A percentile compares a stretch with the other conserved stretches of the same genome.
Evolutionary conservation across 495 filamentous ascomycete species (phyloP).

Genomic region (Viridothelium virens): DNA sequence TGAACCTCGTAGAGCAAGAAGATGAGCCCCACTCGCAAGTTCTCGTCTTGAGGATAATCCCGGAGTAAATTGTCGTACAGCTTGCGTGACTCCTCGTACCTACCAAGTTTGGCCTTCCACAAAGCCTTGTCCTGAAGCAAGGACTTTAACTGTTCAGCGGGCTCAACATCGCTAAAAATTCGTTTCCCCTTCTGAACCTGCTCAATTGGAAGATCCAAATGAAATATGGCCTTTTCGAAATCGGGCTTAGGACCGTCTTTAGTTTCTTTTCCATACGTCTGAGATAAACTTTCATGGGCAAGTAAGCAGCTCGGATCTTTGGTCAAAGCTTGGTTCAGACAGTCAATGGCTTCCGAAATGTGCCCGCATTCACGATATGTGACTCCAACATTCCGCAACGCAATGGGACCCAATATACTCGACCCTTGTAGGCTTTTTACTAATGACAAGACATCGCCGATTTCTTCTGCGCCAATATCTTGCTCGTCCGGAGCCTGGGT

Average conservation of each 20-base stretch:
- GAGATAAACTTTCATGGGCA: not conserved
- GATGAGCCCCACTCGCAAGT: not conserved
- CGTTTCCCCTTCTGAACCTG: not conserved
- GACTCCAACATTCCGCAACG: not conserved
- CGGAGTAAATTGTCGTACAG: not conserved
- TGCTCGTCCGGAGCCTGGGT: too few relatives aligned
- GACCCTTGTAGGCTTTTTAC: not conserved
- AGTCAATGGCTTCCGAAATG: not conserved
- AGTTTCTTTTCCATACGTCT: not conserved
- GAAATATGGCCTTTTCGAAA: not conserved
- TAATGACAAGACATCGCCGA: too few relatives aligned
- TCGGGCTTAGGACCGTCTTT: not conserved
- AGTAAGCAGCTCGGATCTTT: not conserved
- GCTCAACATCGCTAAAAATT: not conserved
- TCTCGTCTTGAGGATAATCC: not conserved
- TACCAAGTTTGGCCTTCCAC: not conserved
- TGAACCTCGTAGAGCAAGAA: not conserved
- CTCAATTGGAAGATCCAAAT: not conserved
- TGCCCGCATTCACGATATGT: not conserved
- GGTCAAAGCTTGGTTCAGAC: not conserved
- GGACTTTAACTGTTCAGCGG: not conserved
- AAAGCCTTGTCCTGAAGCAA: not conserved
- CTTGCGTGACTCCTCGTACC: not conserved
- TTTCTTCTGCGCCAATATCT: too few relatives aligned
- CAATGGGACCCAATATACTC: not conserved